Conservation (phyloP, 2,329 filamentous ascomycete genomes). For the Penicillium freii region DNA sequence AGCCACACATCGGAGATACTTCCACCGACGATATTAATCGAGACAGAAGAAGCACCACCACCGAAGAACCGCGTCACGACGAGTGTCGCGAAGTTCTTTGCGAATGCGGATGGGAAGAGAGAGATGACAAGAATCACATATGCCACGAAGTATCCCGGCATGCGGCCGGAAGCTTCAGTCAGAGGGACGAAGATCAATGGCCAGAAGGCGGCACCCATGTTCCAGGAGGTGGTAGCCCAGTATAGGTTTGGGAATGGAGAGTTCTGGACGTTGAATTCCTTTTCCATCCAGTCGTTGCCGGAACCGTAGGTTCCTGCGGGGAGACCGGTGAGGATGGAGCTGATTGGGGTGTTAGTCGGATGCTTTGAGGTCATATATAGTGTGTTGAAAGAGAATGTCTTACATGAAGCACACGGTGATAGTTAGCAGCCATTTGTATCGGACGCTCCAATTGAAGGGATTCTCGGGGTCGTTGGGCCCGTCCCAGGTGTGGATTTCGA, state of each 20-base stretch:
- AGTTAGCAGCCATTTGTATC: slow-evolving; percentile 45
- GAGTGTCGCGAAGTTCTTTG: slow-evolving; percentile 47
- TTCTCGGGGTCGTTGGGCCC: slow-evolving; percentile 24
- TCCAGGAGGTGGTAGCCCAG: slow-evolving; percentile 38
- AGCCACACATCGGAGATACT: slow-evolving; percentile 41
- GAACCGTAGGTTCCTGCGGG: slow-evolving; percentile 43
- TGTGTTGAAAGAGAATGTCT: neutral
- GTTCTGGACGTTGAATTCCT: slow-evolving; percentile 34
- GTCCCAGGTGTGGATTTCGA: slow-evolving; percentile 30
- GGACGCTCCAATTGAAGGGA: slow-evolving; percentile 41
- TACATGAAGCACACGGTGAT: slow-evolving; percentile 44
- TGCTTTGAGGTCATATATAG: neutral
- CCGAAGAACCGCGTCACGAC: slow-evolving; percentile 47
- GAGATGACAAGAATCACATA: slow-evolving; percentile 45
- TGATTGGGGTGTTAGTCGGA: slow-evolving; percentile 7
- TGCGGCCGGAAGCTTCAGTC: slow-evolving; percentile 43
- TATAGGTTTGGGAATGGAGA: slow-evolving; percentile 31
- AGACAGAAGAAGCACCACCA: slow-evolving; percentile 44
- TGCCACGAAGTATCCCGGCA: slow-evolving; percentile 46
- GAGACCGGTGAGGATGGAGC: slow-evolving; percentile 43
- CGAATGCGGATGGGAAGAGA: slow-evolving; percentile 44
- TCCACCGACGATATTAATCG: slow-evolving; percentile 43
- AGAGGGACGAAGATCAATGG: slow-evolving; percentile 35
- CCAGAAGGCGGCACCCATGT: slow-evolving; percentile 38
- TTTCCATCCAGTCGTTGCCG: slow-evolving; percentile 29